Conservation (phyloP, 2,329 filamentous ascomycete genomes). For the Aspergillus fructus region DNA sequence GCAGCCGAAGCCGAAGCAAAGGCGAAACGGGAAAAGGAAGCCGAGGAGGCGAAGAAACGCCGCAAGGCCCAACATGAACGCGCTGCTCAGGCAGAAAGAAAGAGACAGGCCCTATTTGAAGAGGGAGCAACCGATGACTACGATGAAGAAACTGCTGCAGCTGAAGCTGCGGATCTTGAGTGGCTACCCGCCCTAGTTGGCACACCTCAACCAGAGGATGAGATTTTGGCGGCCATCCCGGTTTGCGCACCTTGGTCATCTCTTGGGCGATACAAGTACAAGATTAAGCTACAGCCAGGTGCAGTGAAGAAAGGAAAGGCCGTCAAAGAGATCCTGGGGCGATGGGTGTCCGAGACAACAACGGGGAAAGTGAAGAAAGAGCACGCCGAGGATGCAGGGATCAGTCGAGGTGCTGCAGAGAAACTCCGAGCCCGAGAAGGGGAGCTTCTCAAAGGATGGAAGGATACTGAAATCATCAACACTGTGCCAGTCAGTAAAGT, state of each 20-base stretch:
- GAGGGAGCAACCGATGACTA: conserved; percentile 64
- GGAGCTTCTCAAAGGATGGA: conserved; percentile 78
- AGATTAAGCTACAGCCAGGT: conserved; percentile 90
- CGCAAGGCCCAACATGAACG: conserved; percentile 77
- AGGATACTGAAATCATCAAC: conserved; percentile 78
- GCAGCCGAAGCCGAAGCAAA: conserved; percentile 61
- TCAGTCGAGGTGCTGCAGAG: conserved; percentile 60
- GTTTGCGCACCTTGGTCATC: conserved; percentile 65
- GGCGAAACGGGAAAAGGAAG: conserved; percentile 68
- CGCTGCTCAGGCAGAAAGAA: conserved; percentile 61
- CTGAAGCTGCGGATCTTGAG: conserved; percentile 53
- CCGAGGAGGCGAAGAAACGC: conserved; percentile 69
- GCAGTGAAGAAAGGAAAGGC: conserved; percentile 91
- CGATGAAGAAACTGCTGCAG: conserved; percentile 54
- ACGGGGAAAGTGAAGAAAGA: conserved; percentile 47
- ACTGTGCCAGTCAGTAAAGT: conserved; percentile 77
- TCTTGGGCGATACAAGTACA: conserved; percentile 76
- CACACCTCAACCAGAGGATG: conserved; percentile 75
- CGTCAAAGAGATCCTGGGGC: conserved; percentile 81
- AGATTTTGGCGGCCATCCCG: conserved; percentile 62
- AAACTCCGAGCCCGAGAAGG: conserved; percentile 81
- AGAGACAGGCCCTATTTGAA: conserved; percentile 72
- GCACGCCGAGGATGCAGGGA: conserved; percentile 57
- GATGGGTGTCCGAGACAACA: conserved; percentile 68
- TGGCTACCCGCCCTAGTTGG: conserved; percentile 68